phyloP scores from a whole-genome alignment of 78 protist species.

The Tieghemostelium lacteum region DNA sequence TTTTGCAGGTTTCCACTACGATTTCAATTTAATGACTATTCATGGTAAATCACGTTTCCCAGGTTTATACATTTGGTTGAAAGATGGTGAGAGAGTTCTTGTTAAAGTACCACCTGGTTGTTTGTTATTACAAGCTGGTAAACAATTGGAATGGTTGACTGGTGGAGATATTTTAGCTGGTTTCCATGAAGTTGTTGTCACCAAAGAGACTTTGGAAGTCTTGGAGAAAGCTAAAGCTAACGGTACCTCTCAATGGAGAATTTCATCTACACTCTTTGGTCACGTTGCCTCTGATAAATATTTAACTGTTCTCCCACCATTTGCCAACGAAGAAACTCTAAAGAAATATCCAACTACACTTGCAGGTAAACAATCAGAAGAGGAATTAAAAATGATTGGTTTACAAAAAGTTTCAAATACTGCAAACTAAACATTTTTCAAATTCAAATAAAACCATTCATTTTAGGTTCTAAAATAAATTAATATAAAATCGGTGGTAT shows the following conservation, averaged over 20 bases:
- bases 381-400: conserved; percentile 61
- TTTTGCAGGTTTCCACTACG: conserved; percentile 94
- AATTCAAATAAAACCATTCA: no score
- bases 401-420: conserved; percentile 32
- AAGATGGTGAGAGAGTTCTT: conserved; percentile 71
- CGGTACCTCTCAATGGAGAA: conserved; percentile 86
- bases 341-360: conserved; percentile 54
- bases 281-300: conserved; percentile 87
- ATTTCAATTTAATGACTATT: conserved; percentile 91
- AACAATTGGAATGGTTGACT: conserved; percentile 93
- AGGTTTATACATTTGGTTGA: conserved; percentile 74
- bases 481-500: no score
- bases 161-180: conserved; percentile 92
- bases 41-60: conserved; percentile 93
- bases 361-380: conserved; percentile 80
- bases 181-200: conserved; percentile 92
- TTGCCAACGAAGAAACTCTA: conserved; percentile 5
- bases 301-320: conserved; percentile 41
- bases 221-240: conserved; percentile 66
- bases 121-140: conserved; percentile 91
- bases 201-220: conserved; percentile 73
- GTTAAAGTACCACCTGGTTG: conserved; percentile 87
- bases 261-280: conserved; percentile 92
- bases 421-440: no score
- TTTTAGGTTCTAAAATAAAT: no score